Evolutionary conservation across 192 early-diverging fungal genomes (phyloP), one percentile per base, ranked within the genome.

Genomic region (Paraglomus occultum): DNA sequence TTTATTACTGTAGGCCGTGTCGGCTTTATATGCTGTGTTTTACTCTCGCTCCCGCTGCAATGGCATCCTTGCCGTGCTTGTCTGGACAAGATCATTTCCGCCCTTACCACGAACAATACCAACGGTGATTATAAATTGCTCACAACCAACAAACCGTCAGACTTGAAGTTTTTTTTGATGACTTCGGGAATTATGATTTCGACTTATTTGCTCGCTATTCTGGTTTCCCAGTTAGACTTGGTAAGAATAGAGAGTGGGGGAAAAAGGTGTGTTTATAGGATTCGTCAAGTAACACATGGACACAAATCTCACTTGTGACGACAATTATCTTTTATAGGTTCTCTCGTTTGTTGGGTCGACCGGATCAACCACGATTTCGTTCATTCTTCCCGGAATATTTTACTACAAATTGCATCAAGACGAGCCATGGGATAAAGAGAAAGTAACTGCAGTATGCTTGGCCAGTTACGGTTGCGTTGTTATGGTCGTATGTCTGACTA

Each of bases 271-370:
- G n/a, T 31, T 31, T 31, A 31, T 2, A 31, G 31, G 31, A 31
- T 31, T 31, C 31, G 31, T 3, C 8, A 8, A 46, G 12, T 18
- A 1, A 12, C 23, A 22, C 5, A 4, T 18, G 23, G n/a, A 6
- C 42, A 17, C 20, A 17, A 63, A 78, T 51, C 0, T 22, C 74
- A 47, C 22, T 52, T 38, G 8, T 75, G 46, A 73, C 74, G 18
- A n/a, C 14, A 4, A 31, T 2, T 31, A 31, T 31, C n/a, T 31
- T 31, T n/a, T 15, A 23, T 55, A 85, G 84, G 85, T 99, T 6
- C 70, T 99, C 53, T 82, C 94, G 0, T 84, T 98, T 70, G 97
- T 99, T 0, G 97, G 97, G 38, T 94, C 96, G 4, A 98, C 97
- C 0, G 97, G 97, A 12, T 95, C 93, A 2, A 98, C 95, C 0